Base-by-base conservation (phyloP, 305 asterid genomes). In the Ilex paraguariensis region DNA sequence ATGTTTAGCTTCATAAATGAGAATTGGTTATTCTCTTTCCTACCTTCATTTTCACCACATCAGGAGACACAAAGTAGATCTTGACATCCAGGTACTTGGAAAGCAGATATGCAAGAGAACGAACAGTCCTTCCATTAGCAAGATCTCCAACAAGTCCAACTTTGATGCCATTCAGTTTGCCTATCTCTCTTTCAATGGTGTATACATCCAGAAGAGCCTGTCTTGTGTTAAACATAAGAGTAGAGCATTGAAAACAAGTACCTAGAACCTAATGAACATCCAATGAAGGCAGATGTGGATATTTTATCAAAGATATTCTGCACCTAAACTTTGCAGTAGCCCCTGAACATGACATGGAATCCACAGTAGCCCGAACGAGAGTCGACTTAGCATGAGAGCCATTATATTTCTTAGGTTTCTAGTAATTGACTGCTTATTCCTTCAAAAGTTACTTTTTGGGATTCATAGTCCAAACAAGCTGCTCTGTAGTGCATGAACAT, bases 61-160 rank as follows among this genome's bases (percentile, higher is more conserved):
- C 88, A 10, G 97, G 98, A 15, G 98, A 89, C 68, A 89, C 96
- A 12, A 87, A 77, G 82, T 87, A 87, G 75, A 92, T 73, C 66
- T 92, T 85, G 66, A 92, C 97, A 71, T 82, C 88, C 36, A 77
- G 61, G 76, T 81, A 89, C 77, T 76, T 78, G 30, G 95, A 81
- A 5, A 89, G 97, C 76, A 92, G 77, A 79, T 92, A 78, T 48
- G 98, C 93, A 64, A 92, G 97, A 13, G 98, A 92, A 8, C 96
- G 87, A n/a, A 92, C 97, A 13, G 98, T 89, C 70, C 97, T 82
- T 54, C 98, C 96, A 62, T 85, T 33, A 66, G 97, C 96, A 83
- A 92, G 96, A 85, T 92, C 98, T 64, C 97, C 96, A 9, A 89
- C 95, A 30, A 92, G 94, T 65, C 86, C 97, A 70, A 92, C 96